phyloP scores from a whole-genome alignment of 73 alveolate genomes.

The Symbiodinium natans region DNA sequence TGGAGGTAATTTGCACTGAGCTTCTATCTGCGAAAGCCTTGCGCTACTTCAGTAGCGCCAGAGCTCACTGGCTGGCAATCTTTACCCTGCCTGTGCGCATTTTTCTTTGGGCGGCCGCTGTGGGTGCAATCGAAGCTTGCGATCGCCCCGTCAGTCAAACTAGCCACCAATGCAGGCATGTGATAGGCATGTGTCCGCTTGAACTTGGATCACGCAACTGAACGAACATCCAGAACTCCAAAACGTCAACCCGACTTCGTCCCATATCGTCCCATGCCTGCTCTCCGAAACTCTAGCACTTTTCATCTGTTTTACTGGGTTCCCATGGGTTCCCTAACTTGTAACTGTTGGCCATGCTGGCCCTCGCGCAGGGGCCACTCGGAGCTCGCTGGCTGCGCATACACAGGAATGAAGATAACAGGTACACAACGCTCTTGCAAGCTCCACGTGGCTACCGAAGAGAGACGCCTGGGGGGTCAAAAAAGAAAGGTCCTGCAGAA shows the following conservation, averaged over 20 bases:
- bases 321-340: background rate
- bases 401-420: too few relatives aligned
- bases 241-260: too few relatives aligned
- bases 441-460: background rate
- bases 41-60: constrained; percentile 54
- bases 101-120: background rate
- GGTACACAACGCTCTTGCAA: background rate
- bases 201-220: too few relatives aligned
- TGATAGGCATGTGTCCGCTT: too few relatives aligned
- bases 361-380: background rate
- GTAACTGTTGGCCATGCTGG: background rate
- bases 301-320: too few relatives aligned
- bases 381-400: background rate
- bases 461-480: background rate
- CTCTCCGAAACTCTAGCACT: background rate
- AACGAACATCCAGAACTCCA: too few relatives aligned
- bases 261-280: too few relatives aligned
- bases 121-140: background rate
- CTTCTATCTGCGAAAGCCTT: constrained; percentile 19
- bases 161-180: background rate
- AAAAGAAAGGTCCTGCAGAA: background rate
- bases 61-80: constrained; percentile 35
- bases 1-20: background rate
- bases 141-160: background rate
- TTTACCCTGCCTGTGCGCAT: constrained; percentile 53